These are phyloP conservation scores for Plasmopara viticola DNA, from an alignment of 352 stramenopile genomes.

Conservation along the genomic window DNA sequence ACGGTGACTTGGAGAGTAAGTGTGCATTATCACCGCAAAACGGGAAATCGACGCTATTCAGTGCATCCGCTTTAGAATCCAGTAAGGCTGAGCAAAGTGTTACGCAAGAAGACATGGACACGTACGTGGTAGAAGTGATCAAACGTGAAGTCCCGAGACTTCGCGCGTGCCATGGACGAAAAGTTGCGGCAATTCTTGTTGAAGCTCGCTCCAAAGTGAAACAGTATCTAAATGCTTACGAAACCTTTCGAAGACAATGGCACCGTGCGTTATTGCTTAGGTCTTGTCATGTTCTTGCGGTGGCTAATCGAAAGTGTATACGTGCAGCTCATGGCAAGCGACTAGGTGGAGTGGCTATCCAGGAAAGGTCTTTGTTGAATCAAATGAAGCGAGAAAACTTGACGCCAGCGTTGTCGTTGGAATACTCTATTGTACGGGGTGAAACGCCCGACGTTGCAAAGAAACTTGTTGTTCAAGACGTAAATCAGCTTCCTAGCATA, in stretches of 20 bases:
- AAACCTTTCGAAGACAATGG: slow-evolving; percentile 7
- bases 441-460: slow-evolving; percentile 22
- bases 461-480: slow-evolving; percentile 16
- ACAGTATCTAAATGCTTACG: slow-evolving; percentile 23
- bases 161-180: slow-evolving; percentile 40
- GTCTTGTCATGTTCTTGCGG: not conserved
- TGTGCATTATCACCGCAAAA: slow-evolving; percentile 43
- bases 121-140: slow-evolving; percentile 32
- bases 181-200: slow-evolving; percentile 38
- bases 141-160: slow-evolving; percentile 42
- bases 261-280: slow-evolving; percentile 9
- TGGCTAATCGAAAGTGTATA: not conserved
- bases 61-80: slow-evolving; percentile 14
- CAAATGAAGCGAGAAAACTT: slow-evolving; percentile 42
- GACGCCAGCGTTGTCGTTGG: slow-evolving; percentile 22
- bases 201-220: slow-evolving; percentile 30
- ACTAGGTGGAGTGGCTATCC: slow-evolving; percentile 12
- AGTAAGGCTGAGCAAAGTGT: slow-evolving; percentile 6
- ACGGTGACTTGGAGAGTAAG: slow-evolving; percentile 35
- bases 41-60: slow-evolving; percentile 32
- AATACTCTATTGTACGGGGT: slow-evolving; percentile 25
- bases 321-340: slow-evolving; percentile 16
- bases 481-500: slow-evolving; percentile 34
- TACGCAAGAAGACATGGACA: slow-evolving; percentile 46
- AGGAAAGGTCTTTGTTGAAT: slow-evolving; percentile 31